Conservation (phyloP, 2,329 filamentous ascomycete genomes). For the Passalora sequoiae region DNA sequence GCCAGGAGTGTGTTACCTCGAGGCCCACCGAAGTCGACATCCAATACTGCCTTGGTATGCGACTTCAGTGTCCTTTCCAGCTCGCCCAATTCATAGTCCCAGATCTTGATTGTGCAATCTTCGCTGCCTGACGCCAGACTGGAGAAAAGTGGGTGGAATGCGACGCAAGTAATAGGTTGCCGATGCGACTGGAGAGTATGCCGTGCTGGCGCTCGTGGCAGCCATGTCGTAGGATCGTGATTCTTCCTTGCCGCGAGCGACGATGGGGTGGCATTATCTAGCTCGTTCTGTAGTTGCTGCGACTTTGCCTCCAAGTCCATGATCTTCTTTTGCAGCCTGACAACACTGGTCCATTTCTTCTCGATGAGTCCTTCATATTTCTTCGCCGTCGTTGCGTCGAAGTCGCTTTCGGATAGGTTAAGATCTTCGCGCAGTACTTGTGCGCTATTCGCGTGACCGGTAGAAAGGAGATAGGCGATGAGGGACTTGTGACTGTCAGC, state of each 20-base stretch:
- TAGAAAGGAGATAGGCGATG: constrained; percentile 76
- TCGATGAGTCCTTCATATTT: constrained; percentile 92
- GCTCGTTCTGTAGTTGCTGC: constrained; percentile 68
- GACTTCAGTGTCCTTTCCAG: constrained; percentile 86
- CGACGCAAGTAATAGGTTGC: constrained; percentile 75
- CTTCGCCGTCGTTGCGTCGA: constrained; percentile 77
- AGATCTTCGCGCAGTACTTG: constrained; percentile 70
- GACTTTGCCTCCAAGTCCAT: constrained; percentile 84
- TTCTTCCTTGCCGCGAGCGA: constrained; percentile 69
- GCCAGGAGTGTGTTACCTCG: constrained; percentile 72
- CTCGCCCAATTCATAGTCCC: constrained; percentile 94
- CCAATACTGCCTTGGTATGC: constrained; percentile 81
- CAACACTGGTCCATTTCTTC: constrained; percentile 98
- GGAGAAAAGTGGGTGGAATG: constrained; percentile 88
- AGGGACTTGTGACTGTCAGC: constrained; percentile 78
- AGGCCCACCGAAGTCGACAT: constrained; percentile 86
- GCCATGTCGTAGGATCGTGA: constrained; percentile 78
- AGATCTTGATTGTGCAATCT: constrained; percentile 91
- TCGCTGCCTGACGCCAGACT: constrained; percentile 86
- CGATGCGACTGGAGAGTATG: constrained; percentile 81
- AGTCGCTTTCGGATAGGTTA: constrained; percentile 60
- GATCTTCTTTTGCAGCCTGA: constrained; percentile 94
- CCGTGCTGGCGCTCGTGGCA: constrained; percentile 74
- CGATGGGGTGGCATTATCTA: constrained; percentile 75
- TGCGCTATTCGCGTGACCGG: constrained; percentile 65